A percentile compares a stretch with the other conserved stretches of the same genome.
Conservation (phyloP, 2,329 filamentous ascomycete species). For the Helicocarpus griseus region DNA sequence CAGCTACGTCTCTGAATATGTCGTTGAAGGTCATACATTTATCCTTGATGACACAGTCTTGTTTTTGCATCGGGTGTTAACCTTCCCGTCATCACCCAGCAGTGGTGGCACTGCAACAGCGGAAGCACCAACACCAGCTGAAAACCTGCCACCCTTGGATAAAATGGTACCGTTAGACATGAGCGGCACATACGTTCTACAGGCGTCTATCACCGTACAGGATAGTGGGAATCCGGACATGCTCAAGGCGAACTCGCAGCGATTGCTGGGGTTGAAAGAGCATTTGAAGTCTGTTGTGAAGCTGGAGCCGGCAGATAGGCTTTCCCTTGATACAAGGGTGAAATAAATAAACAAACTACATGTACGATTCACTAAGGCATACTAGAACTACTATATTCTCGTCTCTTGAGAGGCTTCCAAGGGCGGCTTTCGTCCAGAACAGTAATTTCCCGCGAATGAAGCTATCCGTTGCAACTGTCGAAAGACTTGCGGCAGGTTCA, state of each 20-base stretch:
- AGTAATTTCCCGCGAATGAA: neutral
- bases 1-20: conserved; percentile 49
- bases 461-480: neutral
- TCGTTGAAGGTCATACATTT: conserved; percentile 48
- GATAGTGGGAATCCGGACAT: conserved; percentile 46
- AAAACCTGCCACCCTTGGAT: conserved; percentile 33
- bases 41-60: conserved; percentile 49
- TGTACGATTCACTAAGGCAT: too few relatives aligned
- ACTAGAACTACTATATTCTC: conserved; percentile 9
- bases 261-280: conserved; percentile 46
- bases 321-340: conserved; percentile 51
- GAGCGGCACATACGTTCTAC: conserved; percentile 49
- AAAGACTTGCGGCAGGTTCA: too few relatives aligned
- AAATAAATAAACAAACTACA: conserved; percentile 30
- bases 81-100: conserved; percentile 30
- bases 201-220: conserved; percentile 48
- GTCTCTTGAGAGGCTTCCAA: conserved; percentile 4
- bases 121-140: conserved; percentile 18
- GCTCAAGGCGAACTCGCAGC: conserved; percentile 44
- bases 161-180: conserved; percentile 44
- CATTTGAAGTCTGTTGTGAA: conserved; percentile 47
- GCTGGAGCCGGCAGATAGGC: conserved; percentile 47
- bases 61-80: conserved; percentile 46
- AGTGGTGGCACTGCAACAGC: conserved; percentile 5
- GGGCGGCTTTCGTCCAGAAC: too few relatives aligned